Evolutionary conservation across 441 rosid species (phyloP).

Genomic region (Macaranga tanarius): DNA sequence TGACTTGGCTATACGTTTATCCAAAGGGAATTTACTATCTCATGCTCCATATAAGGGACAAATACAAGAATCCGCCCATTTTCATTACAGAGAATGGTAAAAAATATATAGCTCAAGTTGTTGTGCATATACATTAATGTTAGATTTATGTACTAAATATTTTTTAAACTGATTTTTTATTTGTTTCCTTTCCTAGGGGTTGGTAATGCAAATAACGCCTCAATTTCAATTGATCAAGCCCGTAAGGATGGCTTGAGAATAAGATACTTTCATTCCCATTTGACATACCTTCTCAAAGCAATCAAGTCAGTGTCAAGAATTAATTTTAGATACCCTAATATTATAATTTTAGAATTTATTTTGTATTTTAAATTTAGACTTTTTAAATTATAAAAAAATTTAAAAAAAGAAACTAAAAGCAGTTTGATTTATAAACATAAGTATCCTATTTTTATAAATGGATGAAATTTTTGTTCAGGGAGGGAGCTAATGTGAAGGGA

Average conservation of each 20-base stretch:
- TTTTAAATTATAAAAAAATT: no score
- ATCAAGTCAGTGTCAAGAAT: conserved; percentile 25
- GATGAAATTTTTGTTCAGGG: conserved; percentile 15
- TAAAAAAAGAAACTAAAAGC: no score
- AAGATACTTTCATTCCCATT: conserved; percentile 25
- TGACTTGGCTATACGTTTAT: conserved; percentile 39
- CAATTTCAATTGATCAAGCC: conserved; percentile 30
- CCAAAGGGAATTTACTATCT: conserved; percentile 45
- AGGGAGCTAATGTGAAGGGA: conserved; percentile 50
- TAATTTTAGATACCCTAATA: neutral
- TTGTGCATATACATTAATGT: neutral
- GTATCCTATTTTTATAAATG: no score
- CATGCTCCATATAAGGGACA: conserved; percentile 32
- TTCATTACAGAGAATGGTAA: conserved; percentile 57
- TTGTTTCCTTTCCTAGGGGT: conserved; percentile 26
- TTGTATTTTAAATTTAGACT: no score
- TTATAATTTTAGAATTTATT: neutral
- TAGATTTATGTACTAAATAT: no score
- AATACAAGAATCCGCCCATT: conserved; percentile 42
- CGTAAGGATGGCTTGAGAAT: conserved; percentile 30
- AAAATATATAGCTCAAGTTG: neutral
- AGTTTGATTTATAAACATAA: no score
- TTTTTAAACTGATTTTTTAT: neutral
- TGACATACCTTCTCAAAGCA: conserved; percentile 28
- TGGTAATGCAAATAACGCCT: conserved; percentile 32